Evolutionary conservation across 2,329 filamentous ascomycete species (phyloP).

Genomic region (Juglanconis sp.): DNA sequence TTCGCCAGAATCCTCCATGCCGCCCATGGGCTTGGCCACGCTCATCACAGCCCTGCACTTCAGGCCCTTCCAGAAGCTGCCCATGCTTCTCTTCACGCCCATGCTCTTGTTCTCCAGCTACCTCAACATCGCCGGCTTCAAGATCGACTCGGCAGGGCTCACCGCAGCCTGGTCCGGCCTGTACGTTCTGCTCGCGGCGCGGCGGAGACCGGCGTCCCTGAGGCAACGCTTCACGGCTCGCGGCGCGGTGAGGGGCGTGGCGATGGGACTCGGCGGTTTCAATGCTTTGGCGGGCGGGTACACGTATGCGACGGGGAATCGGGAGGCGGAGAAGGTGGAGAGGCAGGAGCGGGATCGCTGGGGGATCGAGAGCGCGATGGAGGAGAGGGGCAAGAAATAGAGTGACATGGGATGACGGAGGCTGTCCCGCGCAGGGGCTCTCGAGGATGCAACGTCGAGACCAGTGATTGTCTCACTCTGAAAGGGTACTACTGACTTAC

Average conservation of each 20-base stretch:
- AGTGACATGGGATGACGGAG: not conserved
- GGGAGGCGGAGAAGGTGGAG: conserved; percentile 46
- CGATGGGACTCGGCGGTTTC: conserved; percentile 45
- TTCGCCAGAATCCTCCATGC: conserved; percentile 48
- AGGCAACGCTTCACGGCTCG: conserved; percentile 40
- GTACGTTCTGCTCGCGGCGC: conserved; percentile 54
- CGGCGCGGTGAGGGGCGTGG: conserved; percentile 47
- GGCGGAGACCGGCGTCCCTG: conserved; percentile 35
- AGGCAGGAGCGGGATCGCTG: conserved; percentile 50
- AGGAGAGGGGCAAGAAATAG: conserved; percentile 1
- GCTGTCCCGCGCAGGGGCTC: too few relatives aligned
- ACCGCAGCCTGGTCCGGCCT: conserved; percentile 55
- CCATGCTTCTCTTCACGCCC: conserved; percentile 45
- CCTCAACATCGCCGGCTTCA: conserved; percentile 58
- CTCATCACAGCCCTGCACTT: conserved; percentile 55
- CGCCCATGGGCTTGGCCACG: conserved; percentile 53
- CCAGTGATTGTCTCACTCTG: too few relatives aligned
- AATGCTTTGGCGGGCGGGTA: conserved; percentile 50
- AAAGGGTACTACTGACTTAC: too few relatives aligned
- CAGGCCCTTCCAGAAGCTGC: conserved; percentile 49
- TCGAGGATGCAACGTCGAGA: too few relatives aligned
- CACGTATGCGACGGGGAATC: conserved; percentile 50
- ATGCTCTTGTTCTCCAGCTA: conserved; percentile 56
- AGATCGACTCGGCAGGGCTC: conserved; percentile 54
- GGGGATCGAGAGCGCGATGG: conserved; percentile 32